These are phyloP conservation scores for Ceratocystis alfenasii DNA, from an alignment of 2,329 filamentous ascomycete genomes.

Conservation along the genomic window DNA sequence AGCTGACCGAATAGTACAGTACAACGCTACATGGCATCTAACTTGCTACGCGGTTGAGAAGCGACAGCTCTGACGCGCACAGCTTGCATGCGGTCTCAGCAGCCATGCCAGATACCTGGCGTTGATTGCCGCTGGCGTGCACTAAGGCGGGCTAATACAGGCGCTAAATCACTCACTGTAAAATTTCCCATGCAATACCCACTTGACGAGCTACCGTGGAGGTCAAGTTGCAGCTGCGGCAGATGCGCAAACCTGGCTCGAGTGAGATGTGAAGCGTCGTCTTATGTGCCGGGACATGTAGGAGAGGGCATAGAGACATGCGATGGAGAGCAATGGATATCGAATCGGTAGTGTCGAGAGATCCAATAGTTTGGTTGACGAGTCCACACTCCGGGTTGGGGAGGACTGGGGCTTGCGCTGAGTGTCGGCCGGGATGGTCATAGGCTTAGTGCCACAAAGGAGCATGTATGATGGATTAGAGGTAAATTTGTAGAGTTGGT, in stretches of 20 bases:
- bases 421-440: slow-evolving; percentile 33
- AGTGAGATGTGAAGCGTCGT: slow-evolving; percentile 44
- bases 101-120: slow-evolving; percentile 49
- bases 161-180: slow-evolving; percentile 51
- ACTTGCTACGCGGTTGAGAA: background rate
- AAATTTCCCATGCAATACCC: slow-evolving; percentile 51
- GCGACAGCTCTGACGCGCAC: background rate
- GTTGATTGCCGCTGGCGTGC: slow-evolving; percentile 50
- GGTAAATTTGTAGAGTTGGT: slow-evolving; percentile 38
- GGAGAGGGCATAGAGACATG: background rate
- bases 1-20: slow-evolving; percentile 27
- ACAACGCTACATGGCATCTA: too few relatives aligned
- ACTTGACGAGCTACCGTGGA: slow-evolving; percentile 47
- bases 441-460: slow-evolving; percentile 48
- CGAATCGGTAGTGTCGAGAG: slow-evolving; percentile 17
- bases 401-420: slow-evolving; percentile 50
- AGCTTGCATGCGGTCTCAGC: slow-evolving; percentile 4
- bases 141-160: slow-evolving; percentile 40
- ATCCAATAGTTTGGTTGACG: slow-evolving; percentile 47
- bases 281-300: slow-evolving; percentile 29
- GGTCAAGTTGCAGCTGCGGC: slow-evolving; percentile 39
- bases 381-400: slow-evolving; percentile 48
- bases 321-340: slow-evolving; percentile 2
- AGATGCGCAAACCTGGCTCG: slow-evolving; percentile 37
- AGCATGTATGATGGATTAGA: slow-evolving; percentile 59